Conservation (phyloP, 2,329 filamentous ascomycete genomes). For the Dissoconium aciculare region DNA sequence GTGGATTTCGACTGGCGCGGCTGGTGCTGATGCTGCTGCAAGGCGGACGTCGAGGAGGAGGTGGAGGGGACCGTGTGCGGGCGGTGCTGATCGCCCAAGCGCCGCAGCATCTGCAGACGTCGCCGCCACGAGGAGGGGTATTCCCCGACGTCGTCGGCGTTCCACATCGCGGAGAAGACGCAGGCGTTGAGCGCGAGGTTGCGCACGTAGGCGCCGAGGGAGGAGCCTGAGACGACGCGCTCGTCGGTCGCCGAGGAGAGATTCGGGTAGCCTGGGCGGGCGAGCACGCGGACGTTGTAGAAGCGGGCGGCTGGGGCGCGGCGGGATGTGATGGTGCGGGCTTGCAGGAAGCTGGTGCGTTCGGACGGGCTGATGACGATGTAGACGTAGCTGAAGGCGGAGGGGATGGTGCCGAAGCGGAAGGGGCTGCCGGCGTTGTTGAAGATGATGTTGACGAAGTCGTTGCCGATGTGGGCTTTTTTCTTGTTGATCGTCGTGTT, state of each 20-base stretch:
- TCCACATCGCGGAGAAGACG: slow-evolving; percentile 85
- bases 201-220: slow-evolving; percentile 71
- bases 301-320: slow-evolving; percentile 39
- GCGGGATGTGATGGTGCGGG: slow-evolving; percentile 28
- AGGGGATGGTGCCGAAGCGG: slow-evolving; percentile 80
- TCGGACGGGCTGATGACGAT: slow-evolving; percentile 90
- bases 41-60: too few relatives aligned
- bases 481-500: slow-evolving; percentile 46
- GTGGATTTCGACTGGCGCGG: too few relatives aligned
- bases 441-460: slow-evolving; percentile 96
- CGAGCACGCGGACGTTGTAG: slow-evolving; percentile 81
- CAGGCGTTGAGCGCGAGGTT: slow-evolving; percentile 82
- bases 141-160: slow-evolving; percentile 43
- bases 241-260: slow-evolving; percentile 79
- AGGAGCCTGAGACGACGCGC: slow-evolving; percentile 74
- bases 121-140: slow-evolving; percentile 82
- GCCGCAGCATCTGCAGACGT: slow-evolving; percentile 69
- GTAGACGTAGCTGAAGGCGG: slow-evolving; percentile 91
- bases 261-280: slow-evolving; percentile 75
- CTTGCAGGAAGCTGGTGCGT: slow-evolving; percentile 57
- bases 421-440: slow-evolving; percentile 86
- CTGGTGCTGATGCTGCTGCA: too few relatives aligned
- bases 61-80: background rate
- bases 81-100: slow-evolving; percentile 50
- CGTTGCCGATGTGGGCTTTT: slow-evolving; percentile 92